Evolutionary conservation across 371 early-diverging fungal species (phyloP).

Genomic region (Syncephalis plumigaleata): DNA sequence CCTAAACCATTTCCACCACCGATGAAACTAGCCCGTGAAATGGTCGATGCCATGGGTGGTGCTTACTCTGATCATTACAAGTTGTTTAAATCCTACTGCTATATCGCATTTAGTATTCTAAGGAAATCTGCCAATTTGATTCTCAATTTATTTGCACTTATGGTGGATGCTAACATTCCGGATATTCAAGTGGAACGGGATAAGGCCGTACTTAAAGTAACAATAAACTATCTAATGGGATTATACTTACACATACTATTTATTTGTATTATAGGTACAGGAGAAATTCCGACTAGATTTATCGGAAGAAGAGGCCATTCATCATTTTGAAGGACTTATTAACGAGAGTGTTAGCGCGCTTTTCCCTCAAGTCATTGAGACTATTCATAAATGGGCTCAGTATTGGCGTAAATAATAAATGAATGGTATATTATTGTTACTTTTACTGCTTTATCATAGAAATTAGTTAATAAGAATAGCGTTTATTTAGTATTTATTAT

Average conservation of each 20-base stretch:
- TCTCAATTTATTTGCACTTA: slow-evolving; percentile 84
- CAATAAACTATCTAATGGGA: neutral
- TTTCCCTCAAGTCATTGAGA: slow-evolving; percentile 96
- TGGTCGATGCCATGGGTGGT: slow-evolving; percentile 98
- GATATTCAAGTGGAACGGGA: slow-evolving; percentile 95
- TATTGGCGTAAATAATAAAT: slow-evolving; percentile 51
- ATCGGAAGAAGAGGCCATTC: slow-evolving; percentile 86
- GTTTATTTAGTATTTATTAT: no score
- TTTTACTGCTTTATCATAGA: no score
- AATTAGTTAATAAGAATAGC: no score
- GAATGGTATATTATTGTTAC: no score
- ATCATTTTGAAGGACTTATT: slow-evolving; percentile 77
- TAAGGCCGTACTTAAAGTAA: slow-evolving; percentile 81
- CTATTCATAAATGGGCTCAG: slow-evolving; percentile 87
- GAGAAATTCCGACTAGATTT: slow-evolving; percentile 86
- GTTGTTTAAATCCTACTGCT: slow-evolving; percentile 79
- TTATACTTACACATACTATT: no score
- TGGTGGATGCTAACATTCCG: slow-evolving; percentile 87
- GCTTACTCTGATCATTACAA: slow-evolving; percentile 60
- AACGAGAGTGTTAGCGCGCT: slow-evolving; percentile 85
- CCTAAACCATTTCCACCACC: slow-evolving; percentile 98
- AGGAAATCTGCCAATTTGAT: slow-evolving; percentile 87
- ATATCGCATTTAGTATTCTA: slow-evolving; percentile 80
- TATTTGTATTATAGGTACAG: slow-evolving; percentile 41
- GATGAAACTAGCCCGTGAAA: slow-evolving; percentile 97